Base-by-base conservation (phyloP, 2,329 filamentous ascomycete species). In the Ophiostoma montium region DNA sequence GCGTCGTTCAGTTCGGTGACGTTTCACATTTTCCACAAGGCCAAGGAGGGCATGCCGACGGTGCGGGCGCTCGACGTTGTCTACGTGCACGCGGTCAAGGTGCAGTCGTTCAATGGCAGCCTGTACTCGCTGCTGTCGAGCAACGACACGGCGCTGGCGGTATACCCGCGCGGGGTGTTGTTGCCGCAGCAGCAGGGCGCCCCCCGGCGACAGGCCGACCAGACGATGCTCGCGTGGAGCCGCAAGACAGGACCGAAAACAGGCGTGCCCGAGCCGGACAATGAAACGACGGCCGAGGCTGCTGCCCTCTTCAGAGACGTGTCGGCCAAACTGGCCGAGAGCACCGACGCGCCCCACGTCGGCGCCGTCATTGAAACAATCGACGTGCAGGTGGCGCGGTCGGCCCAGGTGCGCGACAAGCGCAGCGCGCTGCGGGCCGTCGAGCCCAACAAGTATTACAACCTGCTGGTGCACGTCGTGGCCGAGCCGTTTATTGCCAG, bases 381-480 rank as follows among this genome's bases (percentile, higher is more conserved):
- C 23, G 8, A 31, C 8, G 4, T 30, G 4, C 8, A 11, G 3
- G 11, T 18, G 10, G 39, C 39, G 6, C 3, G 16, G 15, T 30
- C 39, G 8, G n/a, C 23, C 7, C 23, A 9, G 12, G 10, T 30
- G 13, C 39, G 23, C 39, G 23, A 42, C 39, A 42, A 42, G 39
- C 39, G 39, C 39, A 2, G 13, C 23, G 7, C 7, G 23, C 39
- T 42, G 21, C n/a, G 30, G 23, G 23, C 30, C 9, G 23, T 42
- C 6, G 3, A 15, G 21, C 1, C 5, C 7, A 3, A 11, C 13
- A n/a, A 16, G 10, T 42, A 16, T 10, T 7, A 31, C 23, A 78
- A 95, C 59, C 60, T 94, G 1, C 67, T 86, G 16, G 87, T 76
- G 2, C 75, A 89, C 59, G 76, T 94, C 2, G 73, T 88, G 43